Evolutionary conservation across 495 filamentous ascomycete species (phyloP), one percentile per base, ranked within the genome.

Genomic region (Penicillium longicatenatum): DNA sequence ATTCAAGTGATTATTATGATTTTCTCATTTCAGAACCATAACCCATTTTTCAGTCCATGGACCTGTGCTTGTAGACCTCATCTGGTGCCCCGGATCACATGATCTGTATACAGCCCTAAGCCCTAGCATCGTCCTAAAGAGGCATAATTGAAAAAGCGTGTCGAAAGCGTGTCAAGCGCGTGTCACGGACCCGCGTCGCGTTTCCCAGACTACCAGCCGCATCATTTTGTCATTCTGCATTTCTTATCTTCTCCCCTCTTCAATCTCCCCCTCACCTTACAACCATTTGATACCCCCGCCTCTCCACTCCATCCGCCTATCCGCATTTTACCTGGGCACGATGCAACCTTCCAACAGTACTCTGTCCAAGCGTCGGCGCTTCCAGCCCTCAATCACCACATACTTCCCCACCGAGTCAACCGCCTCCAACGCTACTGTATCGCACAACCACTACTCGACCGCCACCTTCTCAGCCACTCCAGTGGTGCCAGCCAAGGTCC

Each of bases 401-500:
- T 80, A 70, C 70, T 79, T 79, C 50, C 55, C 64, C 2, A 44
- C 71, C 3, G 51, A 59, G 4, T 55, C 44, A 54, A 55, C 50
- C 26, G 45, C 44, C 24, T 49, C 58, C 17, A 48, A 66, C 55
- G 35, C 59, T 22, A 29, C 59, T 44, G 53, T 74, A 5, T 76
- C 77, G 11, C 66, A 80, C 60, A 65, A 71, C 47, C 71, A 78
- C 63, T 79, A 78, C 54, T 66, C 73, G 51, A 68, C 75, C 12
- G 61, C 75, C 8, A 80, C 77, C 19, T 74, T 71, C 50, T 72
- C 71, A 44, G 68, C 73, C 37, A 71, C 61, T 6, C 83, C 82
- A 26, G 62, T 73, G 21, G 78, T 91, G 19, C 83, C 91, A 9
- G 67, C 74, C 9, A 77, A 75, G 20, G 80, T 96, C 21, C 90